Conservation (phyloP, 192 early-diverging fungal species). For the Umbelopsis sp. region DNA sequence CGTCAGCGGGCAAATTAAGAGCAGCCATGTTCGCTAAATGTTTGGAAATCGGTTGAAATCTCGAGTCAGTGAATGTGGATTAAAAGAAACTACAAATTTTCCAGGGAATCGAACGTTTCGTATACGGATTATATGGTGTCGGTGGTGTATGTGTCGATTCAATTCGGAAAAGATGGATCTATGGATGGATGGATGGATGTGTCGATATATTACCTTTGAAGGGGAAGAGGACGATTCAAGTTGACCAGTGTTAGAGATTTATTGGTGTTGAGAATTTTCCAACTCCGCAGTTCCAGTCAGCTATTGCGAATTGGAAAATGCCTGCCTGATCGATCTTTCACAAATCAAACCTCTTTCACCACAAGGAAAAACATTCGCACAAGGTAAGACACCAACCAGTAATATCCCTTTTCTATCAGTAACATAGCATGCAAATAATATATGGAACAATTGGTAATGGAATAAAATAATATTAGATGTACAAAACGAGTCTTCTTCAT, state of each 20-base stretch:
- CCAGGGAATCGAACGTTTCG: neutral
- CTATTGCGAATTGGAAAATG: no score
- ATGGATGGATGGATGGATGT: conserved; percentile 13
- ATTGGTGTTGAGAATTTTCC: neutral
- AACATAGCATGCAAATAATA: neutral
- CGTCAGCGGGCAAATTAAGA: conserved; percentile 58
- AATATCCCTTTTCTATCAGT: neutral
- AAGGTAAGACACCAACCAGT: no score
- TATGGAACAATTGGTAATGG: neutral
- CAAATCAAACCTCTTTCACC: no score
- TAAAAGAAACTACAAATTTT: neutral
- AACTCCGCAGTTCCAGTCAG: neutral
- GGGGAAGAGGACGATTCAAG: conserved; percentile 13
- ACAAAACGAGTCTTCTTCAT: no score
- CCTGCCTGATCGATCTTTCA: no score
- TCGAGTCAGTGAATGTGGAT: neutral
- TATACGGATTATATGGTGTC: neutral
- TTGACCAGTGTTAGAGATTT: neutral
- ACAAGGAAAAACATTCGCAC: no score
- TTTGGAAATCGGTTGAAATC: neutral
- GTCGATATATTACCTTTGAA: conserved; percentile 12
- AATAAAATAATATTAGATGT: neutral
- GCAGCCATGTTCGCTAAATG: conserved; percentile 44
- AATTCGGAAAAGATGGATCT: neutral
- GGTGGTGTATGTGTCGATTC: neutral